A percentile compares a stretch with the other conserved stretches of the same genome.
Conservation (phyloP, 1,139 yeast genomes). For the Blastobotrys aristatus region DNA sequence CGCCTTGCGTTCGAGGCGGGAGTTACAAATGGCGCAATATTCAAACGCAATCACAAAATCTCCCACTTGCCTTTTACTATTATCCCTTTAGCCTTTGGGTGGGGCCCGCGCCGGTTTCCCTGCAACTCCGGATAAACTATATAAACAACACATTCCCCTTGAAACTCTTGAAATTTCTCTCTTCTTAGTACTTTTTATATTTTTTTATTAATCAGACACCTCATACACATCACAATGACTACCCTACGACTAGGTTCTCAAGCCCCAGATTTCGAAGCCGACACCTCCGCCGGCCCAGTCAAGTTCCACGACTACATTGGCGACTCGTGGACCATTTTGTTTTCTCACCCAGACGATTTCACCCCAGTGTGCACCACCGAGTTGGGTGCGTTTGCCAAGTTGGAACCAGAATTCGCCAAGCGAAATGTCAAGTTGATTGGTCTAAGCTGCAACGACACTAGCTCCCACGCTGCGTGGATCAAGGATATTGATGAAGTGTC, state of each 20-base stretch:
- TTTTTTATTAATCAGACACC: not conserved
- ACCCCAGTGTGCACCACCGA: constrained; percentile 91
- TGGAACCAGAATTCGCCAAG: constrained; percentile 75
- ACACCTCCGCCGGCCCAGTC: constrained; percentile 68
- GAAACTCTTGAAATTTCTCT: too few relatives aligned
- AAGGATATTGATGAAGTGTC: constrained; percentile 77
- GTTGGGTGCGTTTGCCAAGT: constrained; percentile 79
- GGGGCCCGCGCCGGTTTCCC: too few relatives aligned
- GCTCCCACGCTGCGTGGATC: constrained; percentile 74
- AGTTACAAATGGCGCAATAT: not conserved
- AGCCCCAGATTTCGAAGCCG: constrained; percentile 76
- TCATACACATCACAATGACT: constrained; percentile 6
- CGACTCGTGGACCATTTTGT: constrained; percentile 70
- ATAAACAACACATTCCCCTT: too few relatives aligned
- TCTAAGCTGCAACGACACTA: constrained; percentile 66
- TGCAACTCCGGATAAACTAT: too few relatives aligned
- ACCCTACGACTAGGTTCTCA: constrained; percentile 53
- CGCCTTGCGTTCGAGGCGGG: not conserved
- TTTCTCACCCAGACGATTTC: constrained; percentile 84
- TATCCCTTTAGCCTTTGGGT: not conserved
- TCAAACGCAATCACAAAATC: not conserved
- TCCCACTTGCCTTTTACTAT: not conserved
- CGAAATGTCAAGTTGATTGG: constrained; percentile 76
- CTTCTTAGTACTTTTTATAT: too few relatives aligned
- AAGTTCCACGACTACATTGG: constrained; percentile 74